Conservation (phyloP, 2,329 filamentous ascomycete genomes). For the Allantophomopsis lycopodina region DNA sequence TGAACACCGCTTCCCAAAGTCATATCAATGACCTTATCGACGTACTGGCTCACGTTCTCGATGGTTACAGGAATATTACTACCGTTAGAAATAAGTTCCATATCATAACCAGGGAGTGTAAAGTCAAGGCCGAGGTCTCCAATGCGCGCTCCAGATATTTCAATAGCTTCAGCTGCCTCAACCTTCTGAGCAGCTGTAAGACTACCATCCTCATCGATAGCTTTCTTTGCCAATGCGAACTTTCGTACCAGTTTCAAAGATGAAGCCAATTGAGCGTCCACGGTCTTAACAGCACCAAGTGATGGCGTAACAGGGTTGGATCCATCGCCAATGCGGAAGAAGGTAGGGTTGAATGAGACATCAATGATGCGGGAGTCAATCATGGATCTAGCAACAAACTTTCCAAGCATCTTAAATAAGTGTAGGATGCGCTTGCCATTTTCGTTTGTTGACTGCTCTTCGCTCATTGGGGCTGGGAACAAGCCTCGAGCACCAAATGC, state of each 20-base stretch:
- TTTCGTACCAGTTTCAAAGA: constrained; percentile 80
- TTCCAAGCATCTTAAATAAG: constrained; percentile 85
- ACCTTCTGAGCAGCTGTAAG: constrained; percentile 60
- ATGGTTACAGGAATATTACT: constrained; percentile 67
- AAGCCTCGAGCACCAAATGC: constrained; percentile 74
- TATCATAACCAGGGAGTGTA: constrained; percentile 84
- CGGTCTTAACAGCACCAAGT: constrained; percentile 75
- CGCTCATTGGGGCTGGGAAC: constrained; percentile 83
- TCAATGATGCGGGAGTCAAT: constrained; percentile 97
- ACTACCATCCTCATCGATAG: constrained; percentile 57
- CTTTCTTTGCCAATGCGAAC: constrained; percentile 71
- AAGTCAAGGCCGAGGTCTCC: constrained; percentile 91
- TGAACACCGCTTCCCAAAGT: constrained; percentile 83
- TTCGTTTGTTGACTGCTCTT: constrained; percentile 58
- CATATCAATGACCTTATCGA: constrained; percentile 83
- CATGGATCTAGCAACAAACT: constrained; percentile 97
- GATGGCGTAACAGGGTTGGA: constrained; percentile 59
- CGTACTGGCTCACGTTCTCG: constrained; percentile 78
- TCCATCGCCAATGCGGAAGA: constrained; percentile 81
- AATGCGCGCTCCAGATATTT: constrained; percentile 62
- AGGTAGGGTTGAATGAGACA: constrained; percentile 91
- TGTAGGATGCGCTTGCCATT: constrained; percentile 80
- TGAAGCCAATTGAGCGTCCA: constrained; percentile 74
- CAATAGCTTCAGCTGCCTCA: constrained; percentile 52
- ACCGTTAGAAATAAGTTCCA: constrained; percentile 70